These are phyloP conservation scores for Fusarium newnesense DNA, from an alignment of 2,329 filamentous ascomycete genomes.

Conservation along the genomic window DNA sequence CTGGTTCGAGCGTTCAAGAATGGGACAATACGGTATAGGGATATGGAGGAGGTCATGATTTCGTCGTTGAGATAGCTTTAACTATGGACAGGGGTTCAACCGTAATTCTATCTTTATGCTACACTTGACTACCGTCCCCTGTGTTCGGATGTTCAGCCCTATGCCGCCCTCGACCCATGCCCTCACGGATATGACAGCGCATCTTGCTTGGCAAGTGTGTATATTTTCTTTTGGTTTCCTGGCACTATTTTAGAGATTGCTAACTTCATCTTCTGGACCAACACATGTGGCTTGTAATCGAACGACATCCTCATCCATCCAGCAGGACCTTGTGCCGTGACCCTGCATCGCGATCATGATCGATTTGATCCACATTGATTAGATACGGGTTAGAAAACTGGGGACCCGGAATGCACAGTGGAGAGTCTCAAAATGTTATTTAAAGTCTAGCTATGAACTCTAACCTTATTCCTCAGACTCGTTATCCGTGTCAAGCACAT, in stretches of 20 bases:
- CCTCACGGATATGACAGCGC: rapidly evolving
- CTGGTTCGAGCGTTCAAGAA: conserved; percentile 13
- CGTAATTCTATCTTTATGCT: not conserved
- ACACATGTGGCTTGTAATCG: not conserved
- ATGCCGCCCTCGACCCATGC: not conserved
- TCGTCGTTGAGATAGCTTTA: not conserved
- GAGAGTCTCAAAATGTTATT: not conserved
- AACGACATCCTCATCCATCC: not conserved
- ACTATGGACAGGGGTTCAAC: rapidly evolving
- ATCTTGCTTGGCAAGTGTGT: not conserved
- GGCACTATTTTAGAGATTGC: rapidly evolving
- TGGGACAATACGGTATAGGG: conserved; percentile 6
- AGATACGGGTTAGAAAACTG: too few species aligned
- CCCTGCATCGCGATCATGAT: not conserved
- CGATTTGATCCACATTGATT: not conserved
- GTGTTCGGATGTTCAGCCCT: not conserved
- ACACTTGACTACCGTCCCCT: rapidly evolving
- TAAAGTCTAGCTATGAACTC: not conserved
- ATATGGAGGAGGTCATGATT: not conserved
- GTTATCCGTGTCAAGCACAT: conserved; percentile 12
- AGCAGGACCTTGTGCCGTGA: not conserved
- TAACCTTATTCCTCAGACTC: conserved; percentile 5
- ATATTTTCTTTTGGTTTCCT: not conserved
- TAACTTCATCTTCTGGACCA: not conserved
- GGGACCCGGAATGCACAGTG: rapidly evolving